Evolutionary conservation across 129 eudicot species (phyloP), one percentile per base, ranked within the genome.

Genomic region (Apium graveolens): DNA sequence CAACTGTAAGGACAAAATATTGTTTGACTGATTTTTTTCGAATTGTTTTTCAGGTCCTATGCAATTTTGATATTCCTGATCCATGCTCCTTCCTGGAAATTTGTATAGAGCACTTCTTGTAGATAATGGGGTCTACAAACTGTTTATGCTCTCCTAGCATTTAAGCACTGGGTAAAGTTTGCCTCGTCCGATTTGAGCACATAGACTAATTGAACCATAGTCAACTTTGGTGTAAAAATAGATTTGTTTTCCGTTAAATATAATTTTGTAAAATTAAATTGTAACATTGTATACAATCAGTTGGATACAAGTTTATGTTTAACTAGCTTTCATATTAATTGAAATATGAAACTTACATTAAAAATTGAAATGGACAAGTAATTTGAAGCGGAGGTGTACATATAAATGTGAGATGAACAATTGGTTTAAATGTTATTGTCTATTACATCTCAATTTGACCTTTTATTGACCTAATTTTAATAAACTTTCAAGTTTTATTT

Each of bases 11-110:
- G 32, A 60, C 16, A 24, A 66, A 27, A 66, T 20, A 14, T 13
- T 66, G 43, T 39, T 41, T 20, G n/a, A 55, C 37, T 43, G 20
- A 44, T 44, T 1, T 21, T 35, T 26, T 73, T 18, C 37, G 13
- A 78, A 16, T 14, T 39, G 9, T 21, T 13, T 81, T 85, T 48
- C 91, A 91, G 97, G 98, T 95, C n/a, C 81, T 92, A 79, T 77
- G 82, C n/a, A 92, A 95, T 80, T 95, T 91, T 79, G 98, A 84
- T 85, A 91, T 95, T 76, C 85, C 97, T 12, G 94, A 90, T 80
- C 91, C 97, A 7, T 95, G 98, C 79, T 91, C 98, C 34, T 92
- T 85, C 16, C 76, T 95, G 80, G 98, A 95, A 87, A 87, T 95
- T 46, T 83, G 89, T 87, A 62, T 91, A 14, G 91, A 88, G 82